Evolutionary conservation across 192 early-diverging fungal species (phyloP).

Genomic region (Entomortierella parvispora): DNA sequence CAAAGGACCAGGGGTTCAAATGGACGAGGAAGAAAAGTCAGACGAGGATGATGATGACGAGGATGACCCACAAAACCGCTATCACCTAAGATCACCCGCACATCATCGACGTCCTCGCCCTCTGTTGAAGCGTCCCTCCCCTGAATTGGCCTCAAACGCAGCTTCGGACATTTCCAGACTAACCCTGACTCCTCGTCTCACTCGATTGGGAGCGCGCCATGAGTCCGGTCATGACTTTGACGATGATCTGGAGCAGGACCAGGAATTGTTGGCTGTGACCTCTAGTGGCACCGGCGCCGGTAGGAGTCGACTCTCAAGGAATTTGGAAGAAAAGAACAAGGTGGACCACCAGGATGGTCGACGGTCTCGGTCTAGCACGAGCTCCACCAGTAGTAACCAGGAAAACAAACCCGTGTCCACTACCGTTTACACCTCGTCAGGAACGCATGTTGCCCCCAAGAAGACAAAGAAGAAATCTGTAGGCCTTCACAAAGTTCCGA

Average conservation of each 20-base stretch:
- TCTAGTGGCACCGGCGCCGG: neutral
- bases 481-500: slow-evolving; percentile 32
- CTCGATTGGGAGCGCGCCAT: slow-evolving; percentile 45
- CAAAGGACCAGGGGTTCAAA: slow-evolving; percentile 17
- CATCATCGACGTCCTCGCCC: slow-evolving; percentile 38
- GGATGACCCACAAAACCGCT: slow-evolving; percentile 20
- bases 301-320: slow-evolving; percentile 10
- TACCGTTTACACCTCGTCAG: slow-evolving; percentile 18
- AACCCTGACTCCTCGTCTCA: slow-evolving; percentile 36
- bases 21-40: slow-evolving; percentile 27
- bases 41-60: slow-evolving; percentile 42
- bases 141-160: neutral
- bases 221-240: slow-evolving; percentile 45
- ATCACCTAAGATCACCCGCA: slow-evolving; percentile 29
- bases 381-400: slow-evolving; percentile 34
- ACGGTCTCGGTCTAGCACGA: slow-evolving; percentile 41
- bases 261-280: neutral
- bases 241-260: slow-evolving; percentile 29
- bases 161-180: neutral
- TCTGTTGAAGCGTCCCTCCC: slow-evolving; percentile 2
- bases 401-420: slow-evolving; percentile 7
- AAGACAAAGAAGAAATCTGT: slow-evolving; percentile 41
- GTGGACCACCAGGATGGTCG: slow-evolving; percentile 15
- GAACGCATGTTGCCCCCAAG: slow-evolving; percentile 15
- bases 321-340: slow-evolving; percentile 11